phyloP scores from a whole-genome alignment of 78 protist species.

The Neovahlkampfia damariscottae region DNA sequence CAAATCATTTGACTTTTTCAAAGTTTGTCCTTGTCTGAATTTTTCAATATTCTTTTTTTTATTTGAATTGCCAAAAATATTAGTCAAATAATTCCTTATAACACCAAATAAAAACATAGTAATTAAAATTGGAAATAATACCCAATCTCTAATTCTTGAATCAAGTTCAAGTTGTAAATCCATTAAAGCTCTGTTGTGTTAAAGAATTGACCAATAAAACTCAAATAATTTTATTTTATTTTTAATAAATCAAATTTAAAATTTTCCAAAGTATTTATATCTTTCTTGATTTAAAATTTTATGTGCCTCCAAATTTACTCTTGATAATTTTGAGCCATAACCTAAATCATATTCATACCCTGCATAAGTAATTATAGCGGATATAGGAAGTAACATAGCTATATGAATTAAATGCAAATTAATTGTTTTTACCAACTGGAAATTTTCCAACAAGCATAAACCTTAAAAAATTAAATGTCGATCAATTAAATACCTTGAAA shows the following conservation, averaged over 20 bases:
- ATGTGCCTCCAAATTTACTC: not conserved
- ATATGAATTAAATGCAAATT: too few species aligned
- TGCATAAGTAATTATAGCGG: not conserved
- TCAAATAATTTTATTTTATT: too few species aligned
- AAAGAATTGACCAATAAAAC: too few species aligned
- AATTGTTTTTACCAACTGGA: not conserved
- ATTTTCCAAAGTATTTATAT: not conserved
- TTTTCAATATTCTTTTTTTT: not conserved
- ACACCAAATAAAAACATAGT: conserved; percentile 56
- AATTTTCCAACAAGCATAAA: too few species aligned
- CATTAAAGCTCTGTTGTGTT: too few species aligned
- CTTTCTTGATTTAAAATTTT: not conserved
- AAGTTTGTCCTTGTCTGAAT: conserved; percentile 14
- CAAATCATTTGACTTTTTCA: not conserved
- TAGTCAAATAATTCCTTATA: conserved; percentile 38
- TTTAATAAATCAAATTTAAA: not conserved
- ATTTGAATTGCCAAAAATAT: not conserved
- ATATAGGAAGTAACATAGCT: not conserved
- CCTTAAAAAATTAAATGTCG: too few species aligned
- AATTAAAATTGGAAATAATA: conserved; percentile 56
- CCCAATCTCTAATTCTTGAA: conserved; percentile 40
- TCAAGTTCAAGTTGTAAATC: conserved; percentile 20
- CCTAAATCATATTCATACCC: not conserved
- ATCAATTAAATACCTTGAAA: too few species aligned
- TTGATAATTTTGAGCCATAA: not conserved